Conservation (phyloP, 176 grass and related monocot genomes). For the Calamus simplicifolius region DNA sequence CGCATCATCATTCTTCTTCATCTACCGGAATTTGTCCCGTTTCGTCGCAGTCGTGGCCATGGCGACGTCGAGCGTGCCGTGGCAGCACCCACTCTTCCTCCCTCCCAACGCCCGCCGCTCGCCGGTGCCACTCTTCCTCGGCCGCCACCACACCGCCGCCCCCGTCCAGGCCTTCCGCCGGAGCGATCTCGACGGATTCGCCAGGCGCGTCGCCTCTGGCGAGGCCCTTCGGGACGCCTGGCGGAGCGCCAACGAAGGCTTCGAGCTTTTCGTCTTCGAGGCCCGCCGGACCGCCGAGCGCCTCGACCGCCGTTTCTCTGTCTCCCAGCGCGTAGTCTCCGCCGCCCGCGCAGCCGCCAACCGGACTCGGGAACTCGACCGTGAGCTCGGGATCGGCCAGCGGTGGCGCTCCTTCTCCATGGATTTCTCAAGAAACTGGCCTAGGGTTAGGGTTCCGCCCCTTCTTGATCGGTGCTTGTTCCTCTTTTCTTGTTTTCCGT, state of each 20-base stretch:
- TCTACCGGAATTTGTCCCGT: too few relatives aligned
- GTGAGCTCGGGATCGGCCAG: slow-evolving; percentile 67
- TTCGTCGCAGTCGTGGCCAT: too few relatives aligned
- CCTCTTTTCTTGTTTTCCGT: neutral
- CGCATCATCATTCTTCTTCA: too few relatives aligned
- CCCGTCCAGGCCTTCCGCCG: slow-evolving; percentile 60
- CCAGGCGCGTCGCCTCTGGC: slow-evolving; percentile 40
- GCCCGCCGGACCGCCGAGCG: slow-evolving; percentile 44
- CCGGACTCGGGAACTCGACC: slow-evolving; percentile 60
- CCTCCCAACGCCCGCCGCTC: neutral
- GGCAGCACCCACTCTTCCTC: neutral
- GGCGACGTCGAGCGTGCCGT: too few relatives aligned
- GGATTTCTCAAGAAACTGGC: slow-evolving; percentile 90
- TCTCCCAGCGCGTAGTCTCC: slow-evolving; percentile 46
- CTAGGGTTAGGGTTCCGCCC: slow-evolving; percentile 42
- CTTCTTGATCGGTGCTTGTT: neutral
- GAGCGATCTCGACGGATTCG: slow-evolving; percentile 54
- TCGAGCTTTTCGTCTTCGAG: slow-evolving; percentile 73
- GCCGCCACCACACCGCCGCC: neutral
- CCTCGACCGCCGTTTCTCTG: slow-evolving; percentile 44
- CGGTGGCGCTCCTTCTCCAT: slow-evolving; percentile 73
- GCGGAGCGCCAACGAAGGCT: slow-evolving; percentile 69
- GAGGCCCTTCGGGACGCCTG: slow-evolving; percentile 48
- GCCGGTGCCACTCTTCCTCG: slow-evolving; percentile 6
- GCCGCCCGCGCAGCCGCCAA: slow-evolving; percentile 41